phyloP scores from a whole-genome alignment of 257 asterid genomes.

The Nicotiana paniculata region DNA sequence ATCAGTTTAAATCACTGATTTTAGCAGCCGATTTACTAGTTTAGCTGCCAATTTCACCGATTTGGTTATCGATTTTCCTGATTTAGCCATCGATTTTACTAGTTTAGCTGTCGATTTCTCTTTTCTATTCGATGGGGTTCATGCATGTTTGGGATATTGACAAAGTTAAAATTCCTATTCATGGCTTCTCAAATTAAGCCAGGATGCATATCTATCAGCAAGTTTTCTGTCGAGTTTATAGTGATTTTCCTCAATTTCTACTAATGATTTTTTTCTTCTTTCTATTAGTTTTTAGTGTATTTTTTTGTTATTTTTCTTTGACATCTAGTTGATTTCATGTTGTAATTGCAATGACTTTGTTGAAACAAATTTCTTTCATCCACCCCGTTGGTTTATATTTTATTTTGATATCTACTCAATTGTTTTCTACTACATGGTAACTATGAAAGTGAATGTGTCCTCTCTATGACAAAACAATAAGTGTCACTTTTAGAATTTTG shows the following conservation, averaged over 20 bases:
- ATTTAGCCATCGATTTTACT: too few species aligned
- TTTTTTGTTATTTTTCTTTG: not conserved
- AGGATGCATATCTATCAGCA: not conserved
- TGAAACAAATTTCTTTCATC: not conserved
- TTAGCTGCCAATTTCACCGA: too few species aligned
- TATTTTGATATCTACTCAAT: not conserved
- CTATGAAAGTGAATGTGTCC: not conserved
- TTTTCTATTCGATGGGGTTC: too few species aligned
- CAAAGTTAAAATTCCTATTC: not conserved
- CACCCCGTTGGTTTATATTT: not conserved
- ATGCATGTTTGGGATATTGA: too few species aligned
- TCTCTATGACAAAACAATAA: not conserved
- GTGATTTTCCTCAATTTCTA: too few species aligned
- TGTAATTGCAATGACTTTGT: not conserved
- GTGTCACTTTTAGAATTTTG: not conserved
- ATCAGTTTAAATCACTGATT: too few species aligned
- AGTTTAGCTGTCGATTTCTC: too few species aligned
- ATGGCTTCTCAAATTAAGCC: not conserved
- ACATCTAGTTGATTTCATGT: not conserved
- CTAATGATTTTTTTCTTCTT: too few species aligned
- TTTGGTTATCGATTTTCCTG: too few species aligned
- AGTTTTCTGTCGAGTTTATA: not conserved
- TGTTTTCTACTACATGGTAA: not conserved
- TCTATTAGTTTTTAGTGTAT: too few species aligned
- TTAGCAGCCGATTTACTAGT: too few species aligned